Conservation (phyloP, 345 rosid genomes). For the Reutealis trisperma region DNA sequence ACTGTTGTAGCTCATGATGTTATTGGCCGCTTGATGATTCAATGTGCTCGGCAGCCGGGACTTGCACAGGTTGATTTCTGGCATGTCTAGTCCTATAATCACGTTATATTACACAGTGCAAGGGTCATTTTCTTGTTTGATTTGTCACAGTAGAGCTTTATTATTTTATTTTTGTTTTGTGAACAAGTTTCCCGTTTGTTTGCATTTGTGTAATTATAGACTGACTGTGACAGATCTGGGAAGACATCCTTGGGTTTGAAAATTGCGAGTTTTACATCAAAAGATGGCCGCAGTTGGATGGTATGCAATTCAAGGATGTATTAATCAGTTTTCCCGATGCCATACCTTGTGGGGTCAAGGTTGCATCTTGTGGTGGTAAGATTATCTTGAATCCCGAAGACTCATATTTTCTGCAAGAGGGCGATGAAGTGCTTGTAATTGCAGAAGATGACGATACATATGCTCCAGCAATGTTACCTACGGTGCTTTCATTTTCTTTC, state of each 20-base stretch:
- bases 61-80: slow-evolving; percentile 62
- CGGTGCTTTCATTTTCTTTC: slow-evolving; percentile 56
- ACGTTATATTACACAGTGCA: neutral
- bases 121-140: slow-evolving; percentile 9
- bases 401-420: slow-evolving; percentile 61
- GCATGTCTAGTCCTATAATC: slow-evolving; percentile 7
- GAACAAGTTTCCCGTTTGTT: slow-evolving; percentile 2
- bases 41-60: slow-evolving; percentile 81
- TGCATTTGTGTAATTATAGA: slow-evolving; percentile 20
- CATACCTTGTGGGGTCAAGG: slow-evolving; percentile 76
- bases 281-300: slow-evolving; percentile 67
- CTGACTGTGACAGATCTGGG: slow-evolving; percentile 60
- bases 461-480: slow-evolving; percentile 61
- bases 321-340: slow-evolving; percentile 74
- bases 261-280: slow-evolving; percentile 74
- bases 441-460: slow-evolving; percentile 80
- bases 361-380: slow-evolving; percentile 63
- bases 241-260: slow-evolving; percentile 76
- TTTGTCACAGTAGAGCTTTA: neutral
- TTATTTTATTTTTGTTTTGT: neutral
- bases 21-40: slow-evolving; percentile 81
- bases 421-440: slow-evolving; percentile 77
- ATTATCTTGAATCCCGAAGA: slow-evolving; percentile 74
- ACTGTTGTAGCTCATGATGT: slow-evolving; percentile 85
- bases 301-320: slow-evolving; percentile 69